These are phyloP conservation scores for Hymenoscyphus albidus DNA, from an alignment of 2,329 filamentous ascomycete species.

Conservation along the genomic window DNA sequence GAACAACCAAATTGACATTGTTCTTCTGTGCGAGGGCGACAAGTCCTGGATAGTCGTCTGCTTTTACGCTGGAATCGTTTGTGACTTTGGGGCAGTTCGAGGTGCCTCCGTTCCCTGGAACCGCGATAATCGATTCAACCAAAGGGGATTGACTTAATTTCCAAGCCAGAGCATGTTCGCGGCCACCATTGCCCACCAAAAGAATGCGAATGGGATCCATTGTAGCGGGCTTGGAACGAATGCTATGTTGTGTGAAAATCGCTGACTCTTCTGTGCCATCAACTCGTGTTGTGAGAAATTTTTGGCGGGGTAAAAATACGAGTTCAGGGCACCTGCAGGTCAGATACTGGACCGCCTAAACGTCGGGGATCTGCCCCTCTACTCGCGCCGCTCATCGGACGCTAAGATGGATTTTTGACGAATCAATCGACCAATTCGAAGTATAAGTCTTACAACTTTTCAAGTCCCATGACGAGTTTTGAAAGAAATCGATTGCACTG, in stretches of 20 bases:
- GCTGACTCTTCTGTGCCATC: background rate
- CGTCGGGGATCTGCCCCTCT: too few relatives aligned
- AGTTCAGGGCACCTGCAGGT: background rate
- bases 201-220: conserved; percentile 55
- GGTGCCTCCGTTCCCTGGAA: conserved; percentile 85
- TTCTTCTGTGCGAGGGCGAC: conserved; percentile 71
- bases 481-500: background rate
- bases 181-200: conserved; percentile 87
- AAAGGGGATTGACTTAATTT: conserved; percentile 79
- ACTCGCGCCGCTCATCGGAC: background rate
- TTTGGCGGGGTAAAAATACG: background rate
- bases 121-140: conserved; percentile 69
- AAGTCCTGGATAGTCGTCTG: conserved; percentile 72
- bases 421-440: background rate
- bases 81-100: conserved; percentile 63
- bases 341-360: too few relatives aligned
- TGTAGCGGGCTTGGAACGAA: conserved; percentile 2
- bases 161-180: conserved; percentile 93
- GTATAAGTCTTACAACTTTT: background rate
- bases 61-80: conserved; percentile 64
- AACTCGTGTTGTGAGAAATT: background rate
- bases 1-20: conserved; percentile 76
- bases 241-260: background rate
- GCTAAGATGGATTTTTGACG: background rate
- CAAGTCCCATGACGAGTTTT: background rate